Percentiles rank a stretch among this genome's conserved stretches.
These are phyloP conservation scores for Magnolia sinica DNA, from an alignment of 164 flowering plant species.

Conservation along the genomic window DNA sequence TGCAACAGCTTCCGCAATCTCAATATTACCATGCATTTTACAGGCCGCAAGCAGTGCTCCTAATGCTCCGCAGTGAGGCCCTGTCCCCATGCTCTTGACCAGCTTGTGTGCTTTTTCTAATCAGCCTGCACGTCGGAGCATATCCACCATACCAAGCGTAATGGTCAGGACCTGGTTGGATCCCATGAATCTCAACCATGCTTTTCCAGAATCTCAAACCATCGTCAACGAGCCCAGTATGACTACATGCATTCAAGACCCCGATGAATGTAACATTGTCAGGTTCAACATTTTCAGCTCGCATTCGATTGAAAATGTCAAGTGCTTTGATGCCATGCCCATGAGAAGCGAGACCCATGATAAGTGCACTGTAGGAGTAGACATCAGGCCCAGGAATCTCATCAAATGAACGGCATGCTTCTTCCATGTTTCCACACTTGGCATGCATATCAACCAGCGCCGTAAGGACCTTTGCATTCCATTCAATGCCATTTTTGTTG, in stretches of 20 bases:
- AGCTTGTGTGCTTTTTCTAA: slow-evolving; percentile 27
- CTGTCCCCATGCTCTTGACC: slow-evolving; percentile 29
- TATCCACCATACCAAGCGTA: slow-evolving; percentile 42
- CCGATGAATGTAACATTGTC: slow-evolving; percentile 38
- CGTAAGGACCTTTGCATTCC: slow-evolving; percentile 32
- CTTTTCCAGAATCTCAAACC: slow-evolving; percentile 35
- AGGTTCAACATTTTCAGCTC: slow-evolving; percentile 22
- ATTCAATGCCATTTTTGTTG: slow-evolving; percentile 27
- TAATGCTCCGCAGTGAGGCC: slow-evolving; percentile 35
- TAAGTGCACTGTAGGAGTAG: slow-evolving; percentile 35
- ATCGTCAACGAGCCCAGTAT: slow-evolving; percentile 36
- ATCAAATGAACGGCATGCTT: slow-evolving; percentile 27
- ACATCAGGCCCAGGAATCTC: slow-evolving; percentile 32
- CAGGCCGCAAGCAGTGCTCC: slow-evolving; percentile 40
- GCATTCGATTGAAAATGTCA: slow-evolving; percentile 25
- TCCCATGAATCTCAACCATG: slow-evolving; percentile 31
- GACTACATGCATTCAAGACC: slow-evolving; percentile 36
- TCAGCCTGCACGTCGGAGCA: slow-evolving; percentile 38
- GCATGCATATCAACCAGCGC: slow-evolving; percentile 40
- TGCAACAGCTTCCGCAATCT: slow-evolving; percentile 33
- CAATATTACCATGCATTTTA: slow-evolving; percentile 29
- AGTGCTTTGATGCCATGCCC: slow-evolving; percentile 33
- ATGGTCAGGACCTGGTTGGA: slow-evolving; percentile 33
- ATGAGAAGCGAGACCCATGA: slow-evolving; percentile 40
- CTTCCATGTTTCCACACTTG: slow-evolving; percentile 40